These are phyloP conservation scores for Medicago arabica DNA, from an alignment of 306 rosid species.

Conservation along the genomic window DNA sequence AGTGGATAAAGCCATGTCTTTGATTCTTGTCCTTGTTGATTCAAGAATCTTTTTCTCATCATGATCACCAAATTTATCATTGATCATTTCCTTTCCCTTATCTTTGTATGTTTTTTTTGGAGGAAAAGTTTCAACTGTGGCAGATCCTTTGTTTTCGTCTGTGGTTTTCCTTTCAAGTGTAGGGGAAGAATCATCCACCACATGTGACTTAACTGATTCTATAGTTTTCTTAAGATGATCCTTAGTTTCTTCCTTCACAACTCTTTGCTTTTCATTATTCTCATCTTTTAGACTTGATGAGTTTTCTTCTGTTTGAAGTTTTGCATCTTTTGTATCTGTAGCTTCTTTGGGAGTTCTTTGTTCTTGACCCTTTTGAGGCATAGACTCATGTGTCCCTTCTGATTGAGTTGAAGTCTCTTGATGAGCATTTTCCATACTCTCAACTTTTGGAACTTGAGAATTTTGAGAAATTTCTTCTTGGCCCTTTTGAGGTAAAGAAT, in stretches of 20 bases:
- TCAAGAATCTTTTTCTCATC: neutral
- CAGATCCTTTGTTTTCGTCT: conserved; percentile 32
- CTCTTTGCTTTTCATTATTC: conserved; percentile 35
- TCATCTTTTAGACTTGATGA: neutral
- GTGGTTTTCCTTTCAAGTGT: conserved; percentile 16
- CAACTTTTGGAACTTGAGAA: neutral
- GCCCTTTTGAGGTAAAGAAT: conserved; percentile 19
- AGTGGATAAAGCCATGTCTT: conserved; percentile 42
- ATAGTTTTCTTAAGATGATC: conserved; percentile 8
- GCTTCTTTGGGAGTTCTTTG: conserved; percentile 3
- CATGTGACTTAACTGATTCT: conserved; percentile 4
- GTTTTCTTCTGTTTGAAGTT: conserved; percentile 35
- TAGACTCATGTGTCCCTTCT: conserved; percentile 23
- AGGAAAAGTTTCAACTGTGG: neutral
- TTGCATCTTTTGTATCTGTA: conserved; percentile 21
- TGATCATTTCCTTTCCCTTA: neutral
- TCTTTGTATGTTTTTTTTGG: neutral
- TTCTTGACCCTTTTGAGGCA: conserved; percentile 26
- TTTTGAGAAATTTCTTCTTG: conserved; percentile 4
- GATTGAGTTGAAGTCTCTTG: conserved; percentile 2
- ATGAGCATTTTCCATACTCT: neutral
- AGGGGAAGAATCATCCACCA: neutral
- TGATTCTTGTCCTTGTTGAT: conserved; percentile 40
- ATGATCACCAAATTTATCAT: neutral
- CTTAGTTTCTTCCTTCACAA: conserved; percentile 16